phyloP scores from a whole-genome alignment of 2,329 filamentous ascomycete genomes.

The Sclerotinia borealis region DNA sequence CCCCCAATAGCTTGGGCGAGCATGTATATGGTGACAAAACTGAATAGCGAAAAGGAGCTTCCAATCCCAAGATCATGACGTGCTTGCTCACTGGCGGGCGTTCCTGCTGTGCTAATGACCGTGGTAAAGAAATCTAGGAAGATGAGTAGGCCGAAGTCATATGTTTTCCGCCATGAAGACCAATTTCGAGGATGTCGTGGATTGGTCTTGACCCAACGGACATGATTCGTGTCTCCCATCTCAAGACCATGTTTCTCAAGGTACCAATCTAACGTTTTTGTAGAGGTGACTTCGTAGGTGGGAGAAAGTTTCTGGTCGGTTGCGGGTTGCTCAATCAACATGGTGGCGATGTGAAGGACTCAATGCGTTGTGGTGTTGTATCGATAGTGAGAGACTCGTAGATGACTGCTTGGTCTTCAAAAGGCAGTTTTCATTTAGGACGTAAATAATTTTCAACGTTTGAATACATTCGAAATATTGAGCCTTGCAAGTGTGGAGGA shows the following conservation, averaged over 20 bases:
- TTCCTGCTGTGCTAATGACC: slow-evolving; percentile 14
- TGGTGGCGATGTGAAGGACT: too few relatives aligned
- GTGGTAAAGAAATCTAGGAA: slow-evolving; percentile 17
- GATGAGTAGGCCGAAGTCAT: slow-evolving; percentile 11
- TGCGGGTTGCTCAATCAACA: too few relatives aligned
- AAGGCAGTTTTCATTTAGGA: too few relatives aligned
- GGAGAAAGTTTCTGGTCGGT: too few relatives aligned
- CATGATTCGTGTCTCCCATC: background rate
- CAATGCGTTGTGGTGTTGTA: too few relatives aligned
- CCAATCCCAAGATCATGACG: background rate
- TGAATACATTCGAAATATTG: too few relatives aligned
- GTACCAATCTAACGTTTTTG: too few relatives aligned
- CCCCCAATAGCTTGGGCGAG: slow-evolving; percentile 37
- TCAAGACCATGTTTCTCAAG: background rate
- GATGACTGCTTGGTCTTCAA: too few relatives aligned
- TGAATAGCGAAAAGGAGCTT: background rate
- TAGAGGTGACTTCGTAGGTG: too few relatives aligned
- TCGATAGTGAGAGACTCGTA: too few relatives aligned
- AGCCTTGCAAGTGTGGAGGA: too few relatives aligned
- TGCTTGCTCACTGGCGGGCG: background rate
- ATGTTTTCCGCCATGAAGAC: slow-evolving; percentile 9
- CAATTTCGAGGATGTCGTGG: slow-evolving; percentile 15
- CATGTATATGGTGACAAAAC: background rate
- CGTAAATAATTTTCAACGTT: too few relatives aligned
- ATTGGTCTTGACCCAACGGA: background rate